A percentile compares a stretch with the other conserved stretches of the same genome.
phyloP scores from a whole-genome alignment of 345 rosid species.

The Garcia nutans region DNA sequence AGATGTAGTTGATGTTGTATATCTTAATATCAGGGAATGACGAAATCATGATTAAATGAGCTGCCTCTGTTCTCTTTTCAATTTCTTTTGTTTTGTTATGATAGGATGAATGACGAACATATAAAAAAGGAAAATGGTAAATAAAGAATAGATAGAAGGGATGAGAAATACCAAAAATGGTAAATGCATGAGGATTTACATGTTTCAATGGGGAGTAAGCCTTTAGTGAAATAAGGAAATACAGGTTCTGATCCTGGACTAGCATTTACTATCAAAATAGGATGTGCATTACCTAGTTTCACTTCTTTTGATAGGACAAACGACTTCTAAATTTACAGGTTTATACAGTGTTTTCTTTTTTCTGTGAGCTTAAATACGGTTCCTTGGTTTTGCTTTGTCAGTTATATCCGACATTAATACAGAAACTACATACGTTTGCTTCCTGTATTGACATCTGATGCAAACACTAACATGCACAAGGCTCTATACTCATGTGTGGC shows the following conservation, averaged over 20 bases:
- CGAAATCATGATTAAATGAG: neutral
- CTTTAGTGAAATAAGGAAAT: neutral
- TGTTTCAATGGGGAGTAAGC: neutral
- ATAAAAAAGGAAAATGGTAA: neutral
- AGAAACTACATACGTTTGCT: neutral
- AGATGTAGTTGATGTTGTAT: constrained; percentile 1
- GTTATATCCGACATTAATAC: neutral
- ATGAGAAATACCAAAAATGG: too few relatives aligned
- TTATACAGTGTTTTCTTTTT: neutral
- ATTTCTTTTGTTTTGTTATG: neutral
- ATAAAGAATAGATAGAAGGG: neutral
- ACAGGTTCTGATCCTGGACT: neutral
- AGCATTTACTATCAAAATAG: neutral
- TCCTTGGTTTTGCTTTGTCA: neutral
- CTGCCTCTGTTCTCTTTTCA: neutral
- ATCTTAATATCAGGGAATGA: neutral
- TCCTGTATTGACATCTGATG: neutral
- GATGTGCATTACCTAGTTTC: neutral
- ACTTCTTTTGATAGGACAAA: neutral
- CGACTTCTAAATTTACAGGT: neutral
- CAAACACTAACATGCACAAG: too few relatives aligned
- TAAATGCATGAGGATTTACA: neutral
- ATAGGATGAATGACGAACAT: neutral
- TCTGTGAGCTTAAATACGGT: neutral
- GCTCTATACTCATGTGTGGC: neutral